Base-by-base conservation (phyloP, 78 protist genomes). In the Mantamonas sphyraenae region DNA sequence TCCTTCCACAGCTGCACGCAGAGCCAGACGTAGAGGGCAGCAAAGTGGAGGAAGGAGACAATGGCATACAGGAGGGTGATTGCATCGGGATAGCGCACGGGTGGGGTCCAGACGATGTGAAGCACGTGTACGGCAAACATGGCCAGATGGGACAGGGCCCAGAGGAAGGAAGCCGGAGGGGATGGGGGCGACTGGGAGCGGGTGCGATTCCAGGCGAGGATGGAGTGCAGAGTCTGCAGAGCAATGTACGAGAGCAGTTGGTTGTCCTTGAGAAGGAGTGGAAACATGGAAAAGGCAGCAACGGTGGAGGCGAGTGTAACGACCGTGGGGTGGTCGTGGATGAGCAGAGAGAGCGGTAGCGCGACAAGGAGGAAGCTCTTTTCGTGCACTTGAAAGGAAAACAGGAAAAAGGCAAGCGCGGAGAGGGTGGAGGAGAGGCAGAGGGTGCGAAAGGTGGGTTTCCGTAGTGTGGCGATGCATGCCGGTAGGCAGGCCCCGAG, bases 371-470 rank as follows among this genome's bases (percentile, higher is more conserved):
- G 47, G 12, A 93, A 67, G 12, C 82, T 68, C 79, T 94, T 94
- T 64, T 94, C 98, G 73, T 94, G 98, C 38, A 94, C 79, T 47
- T 94, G 98, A 53, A 69, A 89, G 24, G 96, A 88, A 63, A 90
- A 79, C n/a, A 94, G 77, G 68, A 85, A 94, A 65, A 94, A 93
- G 4, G 91, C 16, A 20, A 91, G 58, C 20, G 93, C 43, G 35
- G 79, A 53, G 47, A 9, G 33, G 22, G 73, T 56, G 38, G 88
- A 45, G n/a, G 91, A 51, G 7, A 63, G 5, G 26, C 76, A 51
- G 19, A 83, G 43, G 10, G 9, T 0, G 39, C 12, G 37, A 24
- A 14, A 26, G 7, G 58, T 70, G 55, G 81, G 51, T 8, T 43
- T 43, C 28, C 55, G 35, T 4, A n/a, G 12, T 0, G 65, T 43